Evolutionary conservation across 768 basidiomycete genomes (phyloP), one percentile per base, ranked within the genome.

Genomic region (Suillus tomentosus): DNA sequence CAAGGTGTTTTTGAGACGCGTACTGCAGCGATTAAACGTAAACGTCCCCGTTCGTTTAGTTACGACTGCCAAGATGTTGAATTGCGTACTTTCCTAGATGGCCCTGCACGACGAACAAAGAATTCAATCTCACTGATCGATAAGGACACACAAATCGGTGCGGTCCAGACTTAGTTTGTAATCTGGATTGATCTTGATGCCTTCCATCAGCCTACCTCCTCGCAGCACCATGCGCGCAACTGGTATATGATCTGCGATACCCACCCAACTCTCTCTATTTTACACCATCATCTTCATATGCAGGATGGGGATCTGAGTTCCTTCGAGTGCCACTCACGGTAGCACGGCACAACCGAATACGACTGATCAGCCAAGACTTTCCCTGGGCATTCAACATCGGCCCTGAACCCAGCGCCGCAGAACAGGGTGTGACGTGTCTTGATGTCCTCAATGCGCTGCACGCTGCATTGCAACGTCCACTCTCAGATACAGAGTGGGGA

Each of bases 401-500:
- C 19, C 27, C 37, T 2, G 27, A 17, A n/a, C 27, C 17, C 24
- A 22, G n/a, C 7, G 11, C 47, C 6, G 6, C 1, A 6, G 39
- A 22, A 6, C 37, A 34, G 10, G 43, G 19, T 11, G 27, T 64
- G n/a, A 65, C 47, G 2, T 65, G 64, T 34, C 45, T 65, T 13
- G 64, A 58, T 37, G 42, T 65, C 5, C 64, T 65, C 27, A 17
- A 55, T 17, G 42, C 47, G 5, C 55, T 65, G 27, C 24, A 65
- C 37, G 17, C 27, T 37, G 64, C 62, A 27, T 48, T 65, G 10
- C 64, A 65, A 19, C 37, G 14, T 9, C 64, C 64, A 37, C 62
- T 65, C 27, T n/a, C 54, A 6, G 64, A 65, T n/a, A 47, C 45
- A 1, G 64, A 65, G 27, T 65, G 64, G 64, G 62, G 55, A 24